Evolutionary conservation across 73 alveolate genomes (phyloP).

Genomic region (Paramecium biaurelia): DNA sequence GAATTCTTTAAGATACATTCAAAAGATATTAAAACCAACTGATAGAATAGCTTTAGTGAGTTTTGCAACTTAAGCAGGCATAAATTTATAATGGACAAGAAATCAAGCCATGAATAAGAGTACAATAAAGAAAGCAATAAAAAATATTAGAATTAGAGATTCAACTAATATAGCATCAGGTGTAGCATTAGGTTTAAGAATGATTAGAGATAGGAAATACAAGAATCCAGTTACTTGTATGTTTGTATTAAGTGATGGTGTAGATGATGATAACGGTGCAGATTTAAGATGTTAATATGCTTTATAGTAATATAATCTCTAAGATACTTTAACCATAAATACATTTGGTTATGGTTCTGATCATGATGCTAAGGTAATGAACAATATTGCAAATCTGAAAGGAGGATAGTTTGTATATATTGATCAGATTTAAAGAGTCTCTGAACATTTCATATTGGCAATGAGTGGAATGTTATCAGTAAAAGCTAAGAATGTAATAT

Average conservation of each 20-base stretch:
- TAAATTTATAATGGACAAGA: constrained; percentile 11
- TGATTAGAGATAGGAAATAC: constrained; percentile 35
- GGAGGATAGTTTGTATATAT: constrained; percentile 45
- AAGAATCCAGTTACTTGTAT: constrained; percentile 58
- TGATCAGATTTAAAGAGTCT: constrained; percentile 49
- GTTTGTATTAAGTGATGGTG: constrained; percentile 52
- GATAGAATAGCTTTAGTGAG: constrained; percentile 41
- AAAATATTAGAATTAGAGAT: neutral
- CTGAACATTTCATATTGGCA: constrained; percentile 56
- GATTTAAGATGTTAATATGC: neutral
- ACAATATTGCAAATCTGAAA: constrained; percentile 20
- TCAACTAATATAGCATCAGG: constrained; percentile 53
- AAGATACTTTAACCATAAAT: constrained; percentile 29
- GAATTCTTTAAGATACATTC: constrained; percentile 34
- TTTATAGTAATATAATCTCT: neutral
- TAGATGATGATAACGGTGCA: constrained; percentile 30
- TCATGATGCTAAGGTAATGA: constrained; percentile 56
- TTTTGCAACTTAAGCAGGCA: neutral
- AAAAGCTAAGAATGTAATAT: constrained; percentile 54
- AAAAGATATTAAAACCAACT: neutral
- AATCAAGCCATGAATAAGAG: neutral
- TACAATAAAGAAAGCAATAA: neutral
- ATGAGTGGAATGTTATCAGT: constrained; percentile 67
- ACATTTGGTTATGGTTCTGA: constrained; percentile 61
- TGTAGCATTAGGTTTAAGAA: constrained; percentile 22